These are phyloP conservation scores for Brasenia schreberi DNA, from an alignment of 164 flowering plant genomes.

Conservation along the genomic window DNA sequence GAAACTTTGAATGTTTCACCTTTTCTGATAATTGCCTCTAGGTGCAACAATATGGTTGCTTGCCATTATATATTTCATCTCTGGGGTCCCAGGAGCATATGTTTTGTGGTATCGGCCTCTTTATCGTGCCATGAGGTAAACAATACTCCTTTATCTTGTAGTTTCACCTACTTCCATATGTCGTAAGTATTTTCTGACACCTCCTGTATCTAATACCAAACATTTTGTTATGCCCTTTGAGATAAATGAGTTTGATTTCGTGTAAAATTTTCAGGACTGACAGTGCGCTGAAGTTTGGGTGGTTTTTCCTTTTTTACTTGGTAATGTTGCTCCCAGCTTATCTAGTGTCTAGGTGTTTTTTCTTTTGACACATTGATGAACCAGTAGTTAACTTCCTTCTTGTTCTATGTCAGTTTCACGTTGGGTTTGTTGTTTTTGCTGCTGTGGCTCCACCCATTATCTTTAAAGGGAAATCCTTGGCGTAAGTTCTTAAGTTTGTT, in stretches of 20 bases:
- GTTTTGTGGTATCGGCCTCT: constrained; percentile 97
- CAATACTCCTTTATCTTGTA: neutral
- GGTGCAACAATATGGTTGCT: constrained; percentile 89
- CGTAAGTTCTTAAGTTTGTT: constrained; percentile 35
- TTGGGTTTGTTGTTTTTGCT: constrained; percentile 70
- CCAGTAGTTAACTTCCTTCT: constrained; percentile 2
- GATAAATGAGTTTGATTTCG: too few relatives aligned
- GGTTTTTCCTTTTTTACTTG: constrained; percentile 71
- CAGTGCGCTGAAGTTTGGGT: constrained; percentile 76
- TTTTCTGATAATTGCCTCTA: constrained; percentile 6
- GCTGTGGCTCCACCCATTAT: constrained; percentile 88
- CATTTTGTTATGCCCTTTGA: too few relatives aligned
- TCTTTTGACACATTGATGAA: neutral
- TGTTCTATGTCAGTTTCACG: constrained; percentile 49
- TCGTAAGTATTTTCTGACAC: too few relatives aligned
- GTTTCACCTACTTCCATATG: too few relatives aligned
- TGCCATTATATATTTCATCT: constrained; percentile 77
- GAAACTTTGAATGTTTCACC: too few relatives aligned
- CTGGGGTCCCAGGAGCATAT: constrained; percentile 91
- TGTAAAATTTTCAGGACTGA: constrained; percentile 56
- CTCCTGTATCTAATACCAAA: too few relatives aligned
- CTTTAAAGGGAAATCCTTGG: constrained; percentile 78
- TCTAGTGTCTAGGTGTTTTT: neutral
- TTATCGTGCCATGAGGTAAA: constrained; percentile 92
- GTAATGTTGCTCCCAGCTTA: constrained; percentile 19